A percentile compares a stretch with the other conserved stretches of the same genome.
These are phyloP conservation scores for Cryphonectria parasitica DNA, from an alignment of 2,329 filamentous ascomycete genomes.

Conservation along the genomic window DNA sequence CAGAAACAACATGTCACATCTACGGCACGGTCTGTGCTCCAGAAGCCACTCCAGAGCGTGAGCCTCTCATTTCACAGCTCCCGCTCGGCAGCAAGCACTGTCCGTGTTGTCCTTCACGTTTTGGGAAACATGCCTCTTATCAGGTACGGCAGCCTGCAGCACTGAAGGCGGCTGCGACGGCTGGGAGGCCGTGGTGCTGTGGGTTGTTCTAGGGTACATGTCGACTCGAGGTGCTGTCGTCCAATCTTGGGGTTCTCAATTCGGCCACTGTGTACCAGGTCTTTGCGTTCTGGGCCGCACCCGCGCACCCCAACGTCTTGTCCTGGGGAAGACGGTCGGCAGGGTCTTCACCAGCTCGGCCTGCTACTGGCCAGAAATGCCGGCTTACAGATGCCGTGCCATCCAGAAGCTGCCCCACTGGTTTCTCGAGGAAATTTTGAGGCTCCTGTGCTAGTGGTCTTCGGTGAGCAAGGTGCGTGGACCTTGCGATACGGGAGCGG, in stretches of 20 bases:
- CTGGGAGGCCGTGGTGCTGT: slow-evolving; percentile 38
- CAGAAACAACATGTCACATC: slow-evolving; percentile 31
- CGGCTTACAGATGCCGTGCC: slow-evolving; percentile 15
- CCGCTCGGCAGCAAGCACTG: slow-evolving; percentile 39
- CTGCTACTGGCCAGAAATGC: slow-evolving; percentile 16
- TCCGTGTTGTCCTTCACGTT: slow-evolving; percentile 36
- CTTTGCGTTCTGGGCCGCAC: slow-evolving; percentile 8
- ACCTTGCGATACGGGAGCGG: neutral
- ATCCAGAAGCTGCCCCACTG: slow-evolving; percentile 22
- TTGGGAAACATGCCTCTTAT: slow-evolving; percentile 32
- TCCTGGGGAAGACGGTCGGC: slow-evolving; percentile 11
- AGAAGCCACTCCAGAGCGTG: slow-evolving; percentile 18
- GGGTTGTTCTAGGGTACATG: slow-evolving; percentile 37
- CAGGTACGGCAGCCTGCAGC: slow-evolving; percentile 44
- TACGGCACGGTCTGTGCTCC: slow-evolving; percentile 27
- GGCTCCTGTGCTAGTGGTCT: slow-evolving; percentile 4
- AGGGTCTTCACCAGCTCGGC: slow-evolving; percentile 11
- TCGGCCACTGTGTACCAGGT: slow-evolving; percentile 12
- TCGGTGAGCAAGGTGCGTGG: slow-evolving; percentile 2
- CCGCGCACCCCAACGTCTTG: slow-evolving; percentile 12
- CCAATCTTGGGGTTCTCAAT: slow-evolving; percentile 29
- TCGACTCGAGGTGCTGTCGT: slow-evolving; percentile 45
- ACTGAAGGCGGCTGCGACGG: slow-evolving; percentile 40
- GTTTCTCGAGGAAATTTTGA: slow-evolving; percentile 20
- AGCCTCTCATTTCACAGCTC: slow-evolving; percentile 36